Evolutionary conservation across 805 yeast species (phyloP), one percentile per base, ranked within the genome.

Genomic region (Hanseniaspora thailandica): DNA sequence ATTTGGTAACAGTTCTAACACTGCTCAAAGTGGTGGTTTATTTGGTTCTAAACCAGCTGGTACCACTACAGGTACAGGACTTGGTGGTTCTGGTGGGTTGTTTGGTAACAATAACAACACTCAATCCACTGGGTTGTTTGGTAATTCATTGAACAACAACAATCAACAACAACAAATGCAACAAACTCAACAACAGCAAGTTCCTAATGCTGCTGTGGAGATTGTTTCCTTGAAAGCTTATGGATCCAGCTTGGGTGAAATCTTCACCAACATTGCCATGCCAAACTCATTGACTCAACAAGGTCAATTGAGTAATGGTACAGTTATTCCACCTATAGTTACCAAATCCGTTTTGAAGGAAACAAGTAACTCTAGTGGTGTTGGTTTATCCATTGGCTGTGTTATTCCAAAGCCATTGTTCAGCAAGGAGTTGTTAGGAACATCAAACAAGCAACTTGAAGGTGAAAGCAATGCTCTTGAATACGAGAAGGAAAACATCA

Each of bases 241-340:
- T 63, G 95, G 96, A 1, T 25, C 54, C 4, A 34, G 47, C 9
- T 75, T 78, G 46, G 81, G 82, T 60, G 84, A 88, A 5, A 70
- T 89, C 50, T 86, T 85, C 60, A 65, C 63, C 47, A 61, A 61
- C 41, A 60, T 65, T 28, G 64, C 66, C 31, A 62, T 67, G n/a
- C 69, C 69, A 9, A 60, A 61, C 28, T 63, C 70, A 15, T 69
- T 73, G 25, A 69, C 75, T 4, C 62, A 61, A 43, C 67, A 71
- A 12, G 61, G 69, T 12, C 72, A 71, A 39, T 74, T 77, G 9
- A 68, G 76, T 7, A 74, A 73, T 4, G 75, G 74, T 25, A 80
- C 82, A 5, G 60, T 76, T 6, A 9, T 41, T 22, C 44, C 54
- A 2, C 44, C 47, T 5, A 35, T 50, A 34, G 47, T 50, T 10